Evolutionary conservation across 805 yeast genomes (phyloP), one percentile per base, ranked within the genome.

Genomic region (Candida takata): DNA sequence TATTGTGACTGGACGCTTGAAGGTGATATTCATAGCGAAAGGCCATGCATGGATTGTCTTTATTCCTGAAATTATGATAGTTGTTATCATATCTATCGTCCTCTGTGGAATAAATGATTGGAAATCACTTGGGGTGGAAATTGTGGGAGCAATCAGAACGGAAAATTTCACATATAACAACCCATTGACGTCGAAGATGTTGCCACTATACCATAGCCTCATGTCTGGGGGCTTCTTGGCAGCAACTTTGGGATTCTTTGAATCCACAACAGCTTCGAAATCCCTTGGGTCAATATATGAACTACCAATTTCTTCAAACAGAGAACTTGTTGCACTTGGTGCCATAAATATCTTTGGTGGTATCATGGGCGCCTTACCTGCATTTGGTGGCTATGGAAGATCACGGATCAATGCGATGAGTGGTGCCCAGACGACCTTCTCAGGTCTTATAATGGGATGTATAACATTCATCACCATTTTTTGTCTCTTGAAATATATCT

Each of bases 341-440:
- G 60, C 72, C 11, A 75, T 82, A 37, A 90, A 88, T 47, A 37
- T 55, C 8, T 55, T 76, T 36, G 82, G 84, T 29, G 75, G 74
- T 2, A 38, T 64, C 23, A 60, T 71, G 36, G 62, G 72, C 23
- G 82, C 87, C 0, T 62, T 90, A 12, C 97, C 98, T 0, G 76
- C 95, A 0, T 88, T 88, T 67, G 98, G 97, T 8, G 97, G 97
- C 0, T 90, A 88, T 53, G 97, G 96, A 2, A 71, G 97, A 50
- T 82, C 95, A 13, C 87, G 84, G 51, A 79, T 90, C 40, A 90
- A 90, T 61, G 82, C 88, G 1, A 64, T 86, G 34, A 77, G 87
- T 11, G 96, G 96, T 5, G 97, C 94, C 0, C 75, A 74, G 44
- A 84, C 95, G 0, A 88, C 88, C 9, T 64, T 80, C 54, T 73